These are phyloP conservation scores for Zymoseptoria pseudotritici DNA, from an alignment of 2,329 filamentous ascomycete species.

Conservation along the genomic window DNA sequence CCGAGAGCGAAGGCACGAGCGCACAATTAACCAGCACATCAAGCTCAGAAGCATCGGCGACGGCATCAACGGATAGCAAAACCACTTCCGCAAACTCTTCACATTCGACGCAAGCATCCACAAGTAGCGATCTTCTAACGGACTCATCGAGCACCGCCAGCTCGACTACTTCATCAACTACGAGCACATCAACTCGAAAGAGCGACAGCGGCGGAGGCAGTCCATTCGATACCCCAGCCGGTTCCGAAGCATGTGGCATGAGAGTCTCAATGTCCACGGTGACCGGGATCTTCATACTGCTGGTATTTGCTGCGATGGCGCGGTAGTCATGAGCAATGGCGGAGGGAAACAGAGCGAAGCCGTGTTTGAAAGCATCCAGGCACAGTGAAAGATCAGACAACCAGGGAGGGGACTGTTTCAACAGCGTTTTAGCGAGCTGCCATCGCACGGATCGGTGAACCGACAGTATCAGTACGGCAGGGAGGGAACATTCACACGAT, in stretches of 20 bases:
- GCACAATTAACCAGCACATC: neutral
- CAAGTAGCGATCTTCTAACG: slow-evolving; percentile 10
- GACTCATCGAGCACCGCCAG: slow-evolving; percentile 17
- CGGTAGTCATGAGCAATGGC: neutral
- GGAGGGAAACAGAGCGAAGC: too few relatives aligned
- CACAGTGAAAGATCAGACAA: neutral
- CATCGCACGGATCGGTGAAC: neutral
- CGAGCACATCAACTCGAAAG: slow-evolving; percentile 20
- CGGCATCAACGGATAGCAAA: slow-evolving; percentile 8
- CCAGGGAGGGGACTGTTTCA: neutral
- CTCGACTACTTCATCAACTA: slow-evolving; percentile 6
- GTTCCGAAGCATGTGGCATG: slow-evolving; percentile 4
- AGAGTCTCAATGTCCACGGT: slow-evolving; percentile 2
- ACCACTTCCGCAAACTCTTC: slow-evolving; percentile 10
- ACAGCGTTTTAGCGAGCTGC: neutral
- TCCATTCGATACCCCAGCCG: slow-evolving; percentile 33
- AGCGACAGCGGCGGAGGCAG: slow-evolving; percentile 37
- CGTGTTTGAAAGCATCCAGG: neutral
- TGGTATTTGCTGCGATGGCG: slow-evolving; percentile 3
- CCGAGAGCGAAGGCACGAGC: neutral
- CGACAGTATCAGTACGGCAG: neutral
- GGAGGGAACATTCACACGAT: neutral
- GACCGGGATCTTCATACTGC: slow-evolving; percentile 2
- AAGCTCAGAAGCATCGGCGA: slow-evolving; percentile 1
- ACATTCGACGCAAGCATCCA: slow-evolving; percentile 6